Percentiles rank a stretch among this genome's conserved stretches.
These are phyloP conservation scores for Thinopyrum obtusiflorum DNA, from an alignment of 202 grass and related monocot genomes.

Conservation along the genomic window DNA sequence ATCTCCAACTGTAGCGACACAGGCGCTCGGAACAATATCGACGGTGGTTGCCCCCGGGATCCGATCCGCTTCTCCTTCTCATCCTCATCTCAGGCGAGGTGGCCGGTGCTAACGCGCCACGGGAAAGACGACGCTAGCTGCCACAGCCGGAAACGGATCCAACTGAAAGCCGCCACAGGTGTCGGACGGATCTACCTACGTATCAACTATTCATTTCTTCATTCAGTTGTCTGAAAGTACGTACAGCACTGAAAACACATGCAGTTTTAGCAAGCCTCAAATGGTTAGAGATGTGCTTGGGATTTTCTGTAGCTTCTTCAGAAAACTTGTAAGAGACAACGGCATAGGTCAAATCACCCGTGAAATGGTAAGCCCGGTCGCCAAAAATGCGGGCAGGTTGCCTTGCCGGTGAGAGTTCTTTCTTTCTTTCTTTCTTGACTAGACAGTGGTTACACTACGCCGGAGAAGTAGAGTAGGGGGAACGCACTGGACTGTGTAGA, in stretches of 20 bases:
- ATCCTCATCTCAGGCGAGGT: not conserved
- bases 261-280: not conserved
- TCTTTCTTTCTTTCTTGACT: not conserved
- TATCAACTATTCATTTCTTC: not conserved
- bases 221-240: not conserved
- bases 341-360: not conserved
- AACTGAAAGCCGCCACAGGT: conserved; percentile 29
- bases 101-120: not conserved
- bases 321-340: not conserved
- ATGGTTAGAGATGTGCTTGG: not conserved
- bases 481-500: not conserved
- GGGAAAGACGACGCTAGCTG: not conserved
- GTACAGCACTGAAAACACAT: not conserved
- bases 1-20: conserved; percentile 30
- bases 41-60: not conserved
- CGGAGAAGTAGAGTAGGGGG: not conserved
- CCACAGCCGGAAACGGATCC: conserved; percentile 18
- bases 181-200: not conserved
- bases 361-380: not conserved
- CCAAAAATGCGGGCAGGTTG: not conserved
- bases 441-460: not conserved
- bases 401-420: not conserved
- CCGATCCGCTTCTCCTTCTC: not conserved
- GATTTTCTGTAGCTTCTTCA: not conserved
- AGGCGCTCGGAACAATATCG: conserved; percentile 27